Percentiles rank a stretch among this genome's conserved stretches.
Evolutionary conservation across 352 stramenopile genomes (phyloP).

Genomic region (Globisporangium canariense): DNA sequence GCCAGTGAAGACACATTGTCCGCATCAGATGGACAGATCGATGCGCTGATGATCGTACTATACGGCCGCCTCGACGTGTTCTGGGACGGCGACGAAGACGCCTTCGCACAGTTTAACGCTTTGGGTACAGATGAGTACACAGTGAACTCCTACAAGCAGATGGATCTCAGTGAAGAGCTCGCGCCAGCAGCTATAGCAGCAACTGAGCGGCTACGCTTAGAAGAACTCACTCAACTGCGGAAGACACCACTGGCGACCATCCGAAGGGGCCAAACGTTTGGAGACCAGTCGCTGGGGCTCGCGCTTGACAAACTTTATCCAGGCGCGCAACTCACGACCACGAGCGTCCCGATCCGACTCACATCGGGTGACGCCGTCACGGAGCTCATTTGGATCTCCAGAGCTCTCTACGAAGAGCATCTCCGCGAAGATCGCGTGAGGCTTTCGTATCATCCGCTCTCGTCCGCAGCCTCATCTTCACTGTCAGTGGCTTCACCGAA

Average conservation of each 20-base stretch:
- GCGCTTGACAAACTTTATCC: conserved; percentile 23
- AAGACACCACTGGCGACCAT: conserved; percentile 27
- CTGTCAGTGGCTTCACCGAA: neutral
- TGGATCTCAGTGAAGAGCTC: neutral
- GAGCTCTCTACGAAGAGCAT: conserved; percentile 31
- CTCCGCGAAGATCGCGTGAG: conserved; percentile 39
- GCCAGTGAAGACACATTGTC: neutral
- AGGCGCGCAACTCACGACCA: conserved; percentile 10
- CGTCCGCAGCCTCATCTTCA: neutral
- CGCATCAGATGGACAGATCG: neutral
- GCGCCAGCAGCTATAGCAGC: neutral
- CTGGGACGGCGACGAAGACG: conserved; percentile 26
- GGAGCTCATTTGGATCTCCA: conserved; percentile 43
- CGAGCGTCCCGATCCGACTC: conserved; percentile 26
- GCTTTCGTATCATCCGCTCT: conserved; percentile 32
- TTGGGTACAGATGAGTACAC: neutral
- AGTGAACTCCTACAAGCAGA: no score
- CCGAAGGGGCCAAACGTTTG: conserved; percentile 39
- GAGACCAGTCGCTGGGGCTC: conserved; percentile 55
- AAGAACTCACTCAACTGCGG: conserved; percentile 7
- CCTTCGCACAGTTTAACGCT: neutral
- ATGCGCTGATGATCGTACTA: conserved; percentile 36
- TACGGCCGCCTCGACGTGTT: conserved; percentile 44
- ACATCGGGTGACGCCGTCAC: conserved; percentile 37
- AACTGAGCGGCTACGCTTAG: neutral